Evolutionary conservation across 352 stramenopile genomes (phyloP).

Genomic region (Globisporangium viniferum): DNA sequence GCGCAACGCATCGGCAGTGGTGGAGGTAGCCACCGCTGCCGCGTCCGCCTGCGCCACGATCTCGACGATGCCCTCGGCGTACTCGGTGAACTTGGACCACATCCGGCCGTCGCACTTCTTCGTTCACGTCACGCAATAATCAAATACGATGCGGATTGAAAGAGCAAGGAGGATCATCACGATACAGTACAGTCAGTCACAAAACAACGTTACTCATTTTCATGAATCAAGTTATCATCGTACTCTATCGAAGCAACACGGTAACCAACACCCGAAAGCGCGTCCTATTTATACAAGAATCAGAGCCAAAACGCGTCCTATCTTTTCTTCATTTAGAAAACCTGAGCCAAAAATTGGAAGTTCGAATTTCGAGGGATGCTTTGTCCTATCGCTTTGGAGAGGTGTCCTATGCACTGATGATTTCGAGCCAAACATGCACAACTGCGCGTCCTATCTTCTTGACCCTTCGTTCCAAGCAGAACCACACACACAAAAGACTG

Average conservation of each 20-base stretch:
- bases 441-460: too few relatives aligned
- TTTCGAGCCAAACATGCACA: too few relatives aligned
- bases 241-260: too few relatives aligned
- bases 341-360: too few relatives aligned
- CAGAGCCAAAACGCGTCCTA: too few relatives aligned
- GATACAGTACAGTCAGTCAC: background rate
- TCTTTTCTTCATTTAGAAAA: too few relatives aligned
- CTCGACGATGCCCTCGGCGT: conserved; percentile 53
- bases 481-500: background rate
- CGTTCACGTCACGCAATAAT: background rate
- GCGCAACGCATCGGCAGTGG: background rate
- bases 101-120: conserved; percentile 22
- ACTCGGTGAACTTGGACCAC: conserved; percentile 68
- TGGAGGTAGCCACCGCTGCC: background rate
- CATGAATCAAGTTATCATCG: too few relatives aligned
- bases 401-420: too few relatives aligned
- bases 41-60: conserved; percentile 62
- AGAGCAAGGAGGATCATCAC: background rate
- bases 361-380: too few relatives aligned
- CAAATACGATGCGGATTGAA: background rate
- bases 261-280: too few relatives aligned
- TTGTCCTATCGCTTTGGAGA: too few relatives aligned
- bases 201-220: background rate
- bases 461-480: background rate
- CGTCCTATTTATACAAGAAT: too few relatives aligned